phyloP scores from a whole-genome alignment of 108 stramenopile species.

The Craspedostauros australis region DNA sequence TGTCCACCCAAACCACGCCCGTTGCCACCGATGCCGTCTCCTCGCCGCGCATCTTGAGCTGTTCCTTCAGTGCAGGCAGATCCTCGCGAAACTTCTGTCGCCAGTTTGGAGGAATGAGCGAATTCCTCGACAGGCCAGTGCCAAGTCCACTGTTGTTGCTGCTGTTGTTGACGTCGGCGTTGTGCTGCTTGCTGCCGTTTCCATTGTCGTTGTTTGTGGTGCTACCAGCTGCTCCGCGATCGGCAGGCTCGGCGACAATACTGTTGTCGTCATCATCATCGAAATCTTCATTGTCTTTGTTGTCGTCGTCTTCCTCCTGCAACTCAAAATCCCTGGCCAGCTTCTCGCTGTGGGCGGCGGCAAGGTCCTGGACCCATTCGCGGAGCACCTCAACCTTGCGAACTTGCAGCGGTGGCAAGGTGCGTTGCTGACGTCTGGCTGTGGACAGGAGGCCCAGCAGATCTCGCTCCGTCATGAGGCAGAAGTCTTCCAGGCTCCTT shows the following conservation, averaged over 20 bases:
- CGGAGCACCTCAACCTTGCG: conserved; percentile 28
- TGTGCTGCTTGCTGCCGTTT: conserved; percentile 1
- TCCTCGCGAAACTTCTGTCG: conserved; percentile 11
- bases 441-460: conserved; percentile 4
- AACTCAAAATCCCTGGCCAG: too few relatives aligned
- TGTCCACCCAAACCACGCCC: too few relatives aligned
- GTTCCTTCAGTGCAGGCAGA: conserved; percentile 14
- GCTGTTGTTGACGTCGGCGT: background rate
- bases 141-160: background rate
- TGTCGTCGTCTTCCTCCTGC: too few relatives aligned
- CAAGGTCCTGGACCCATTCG: conserved; percentile 13
- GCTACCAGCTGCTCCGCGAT: background rate
- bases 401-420: conserved; percentile 22
- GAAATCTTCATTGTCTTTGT: too few relatives aligned
- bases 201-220: background rate
- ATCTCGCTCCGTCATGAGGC: conserved; percentile 25
- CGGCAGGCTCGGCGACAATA: background rate
- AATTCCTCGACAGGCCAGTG: too few relatives aligned
- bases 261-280: too few relatives aligned
- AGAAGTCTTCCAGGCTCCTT: conserved; percentile 27
- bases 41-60: too few relatives aligned
- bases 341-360: too few relatives aligned
- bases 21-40: too few relatives aligned
- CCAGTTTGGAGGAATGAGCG: conserved; percentile 21
- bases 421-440: conserved; percentile 5